Evolutionary conservation across 257 asterid genomes (phyloP).

Genomic region (Ilex aquifolium): DNA sequence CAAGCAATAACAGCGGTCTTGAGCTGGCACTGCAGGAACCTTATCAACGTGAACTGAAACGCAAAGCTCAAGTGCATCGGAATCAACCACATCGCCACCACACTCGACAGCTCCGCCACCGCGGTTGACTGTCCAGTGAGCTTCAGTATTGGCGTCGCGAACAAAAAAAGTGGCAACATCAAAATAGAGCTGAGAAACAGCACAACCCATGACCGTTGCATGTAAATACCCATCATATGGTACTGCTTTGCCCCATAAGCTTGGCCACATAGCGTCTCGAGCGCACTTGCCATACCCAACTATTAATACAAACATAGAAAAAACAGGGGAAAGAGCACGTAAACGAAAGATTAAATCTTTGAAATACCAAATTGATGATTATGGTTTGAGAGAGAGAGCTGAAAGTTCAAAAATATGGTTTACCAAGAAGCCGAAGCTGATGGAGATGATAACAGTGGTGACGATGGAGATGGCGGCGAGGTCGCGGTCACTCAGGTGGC

Average conservation of each 20-base stretch:
- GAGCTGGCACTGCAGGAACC: slow-evolving; percentile 63
- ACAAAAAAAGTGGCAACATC: slow-evolving; percentile 42
- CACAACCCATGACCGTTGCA: slow-evolving; percentile 56
- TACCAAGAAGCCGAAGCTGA: slow-evolving; percentile 50
- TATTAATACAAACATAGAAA: slow-evolving; percentile 7
- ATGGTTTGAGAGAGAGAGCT: too few species aligned
- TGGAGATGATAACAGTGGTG: slow-evolving; percentile 41
- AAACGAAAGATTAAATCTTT: background rate
- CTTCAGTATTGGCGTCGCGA: slow-evolving; percentile 33
- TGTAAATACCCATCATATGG: slow-evolving; percentile 41
- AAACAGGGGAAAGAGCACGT: background rate
- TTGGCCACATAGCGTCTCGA: slow-evolving; percentile 61
- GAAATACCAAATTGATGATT: too few species aligned
- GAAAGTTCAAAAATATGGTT: too few species aligned
- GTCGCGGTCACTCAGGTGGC: slow-evolving; percentile 48
- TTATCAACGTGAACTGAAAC: slow-evolving; percentile 46
- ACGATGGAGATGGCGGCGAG: slow-evolving; percentile 49
- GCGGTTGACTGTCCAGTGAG: slow-evolving; percentile 36
- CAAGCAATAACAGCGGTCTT: slow-evolving; percentile 41
- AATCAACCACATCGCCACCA: slow-evolving; percentile 49
- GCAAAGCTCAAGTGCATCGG: slow-evolving; percentile 62
- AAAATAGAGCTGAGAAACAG: slow-evolving; percentile 39
- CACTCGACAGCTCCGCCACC: slow-evolving; percentile 45
- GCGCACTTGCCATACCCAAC: slow-evolving; percentile 72
- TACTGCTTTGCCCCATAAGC: slow-evolving; percentile 54